phyloP scores from a whole-genome alignment of 768 basidiomycete genomes.

The Hygrophorus pudorinus region DNA sequence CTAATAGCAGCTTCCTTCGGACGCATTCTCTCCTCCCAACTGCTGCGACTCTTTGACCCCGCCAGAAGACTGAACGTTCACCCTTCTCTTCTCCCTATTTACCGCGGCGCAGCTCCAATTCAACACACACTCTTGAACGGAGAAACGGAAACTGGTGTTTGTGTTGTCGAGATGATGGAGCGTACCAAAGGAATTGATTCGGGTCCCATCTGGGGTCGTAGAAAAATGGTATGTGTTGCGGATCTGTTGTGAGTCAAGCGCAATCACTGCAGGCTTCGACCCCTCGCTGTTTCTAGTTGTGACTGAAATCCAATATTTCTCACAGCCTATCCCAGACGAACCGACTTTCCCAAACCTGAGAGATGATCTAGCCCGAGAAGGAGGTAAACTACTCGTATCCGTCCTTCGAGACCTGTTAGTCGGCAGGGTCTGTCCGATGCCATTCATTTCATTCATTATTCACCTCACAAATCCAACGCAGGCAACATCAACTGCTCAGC shows the following conservation, averaged over 20 bases:
- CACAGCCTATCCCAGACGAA: constrained; percentile 41
- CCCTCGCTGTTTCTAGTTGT: no score
- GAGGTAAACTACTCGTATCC: constrained; percentile 63
- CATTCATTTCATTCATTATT: constrained; percentile 1
- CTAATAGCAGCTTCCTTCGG: constrained; percentile 89
- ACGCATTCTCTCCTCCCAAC: constrained; percentile 57
- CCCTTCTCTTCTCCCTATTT: constrained; percentile 77
- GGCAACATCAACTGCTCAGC: constrained; percentile 44
- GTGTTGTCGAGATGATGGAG: constrained; percentile 68
- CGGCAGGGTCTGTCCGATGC: constrained; percentile 34
- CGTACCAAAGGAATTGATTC: constrained; percentile 65
- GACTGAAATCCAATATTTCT: background rate
- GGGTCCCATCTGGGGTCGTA: constrained; percentile 56
- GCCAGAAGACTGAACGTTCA: constrained; percentile 74
- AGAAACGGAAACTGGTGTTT: constrained; percentile 65
- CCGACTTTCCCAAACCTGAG: constrained; percentile 48
- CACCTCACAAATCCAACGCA: constrained; percentile 14
- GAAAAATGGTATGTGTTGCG: constrained; percentile 38
- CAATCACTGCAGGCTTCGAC: no score
- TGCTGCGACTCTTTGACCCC: constrained; percentile 53
- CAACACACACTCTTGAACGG: constrained; percentile 71
- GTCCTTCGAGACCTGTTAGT: constrained; percentile 54
- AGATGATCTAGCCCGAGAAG: constrained; percentile 46
- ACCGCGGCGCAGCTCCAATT: constrained; percentile 88
- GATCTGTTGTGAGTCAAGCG: background rate